phyloP scores from a whole-genome alignment of 352 stramenopile species.

The Phytophthora cactorum region DNA sequence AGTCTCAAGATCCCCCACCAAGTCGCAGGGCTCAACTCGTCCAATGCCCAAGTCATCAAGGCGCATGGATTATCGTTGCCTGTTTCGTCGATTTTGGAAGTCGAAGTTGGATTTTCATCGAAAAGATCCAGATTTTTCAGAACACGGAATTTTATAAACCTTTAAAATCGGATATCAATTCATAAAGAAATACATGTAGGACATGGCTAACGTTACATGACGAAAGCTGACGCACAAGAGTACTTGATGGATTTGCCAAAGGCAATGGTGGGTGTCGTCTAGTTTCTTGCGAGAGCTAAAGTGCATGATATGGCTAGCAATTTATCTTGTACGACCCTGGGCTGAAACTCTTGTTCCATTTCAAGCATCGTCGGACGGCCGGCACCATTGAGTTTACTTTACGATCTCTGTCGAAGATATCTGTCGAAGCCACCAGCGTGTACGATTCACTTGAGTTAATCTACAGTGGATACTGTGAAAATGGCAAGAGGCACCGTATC shows the following conservation, averaged over 20 bases:
- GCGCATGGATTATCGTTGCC: background rate
- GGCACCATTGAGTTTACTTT: too few species aligned
- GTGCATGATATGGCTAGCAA: too few species aligned
- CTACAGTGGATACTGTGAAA: constrained; percentile 6
- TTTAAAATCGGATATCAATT: background rate
- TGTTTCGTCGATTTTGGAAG: constrained; percentile 13
- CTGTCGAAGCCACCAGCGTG: too few species aligned
- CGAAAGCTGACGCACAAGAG: background rate
- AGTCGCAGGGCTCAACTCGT: background rate
- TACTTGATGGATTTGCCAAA: too few species aligned
- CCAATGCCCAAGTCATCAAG: background rate
- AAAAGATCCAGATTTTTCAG: constrained; percentile 24
- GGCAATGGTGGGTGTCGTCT: too few species aligned
- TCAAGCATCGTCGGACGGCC: too few species aligned
- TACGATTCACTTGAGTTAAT: background rate
- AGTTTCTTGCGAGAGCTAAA: too few species aligned
- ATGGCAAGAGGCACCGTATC: background rate
- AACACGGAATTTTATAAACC: background rate
- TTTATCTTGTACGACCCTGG: too few species aligned
- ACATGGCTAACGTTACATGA: background rate
- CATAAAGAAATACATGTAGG: background rate
- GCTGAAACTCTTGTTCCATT: too few species aligned
- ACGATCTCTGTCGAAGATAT: too few species aligned
- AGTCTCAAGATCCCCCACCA: constrained; percentile 1
- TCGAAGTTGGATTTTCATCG: constrained; percentile 30